Base-by-base conservation (phyloP, 768 basidiomycete genomes). In the Chlorophyllum brunneum region DNA sequence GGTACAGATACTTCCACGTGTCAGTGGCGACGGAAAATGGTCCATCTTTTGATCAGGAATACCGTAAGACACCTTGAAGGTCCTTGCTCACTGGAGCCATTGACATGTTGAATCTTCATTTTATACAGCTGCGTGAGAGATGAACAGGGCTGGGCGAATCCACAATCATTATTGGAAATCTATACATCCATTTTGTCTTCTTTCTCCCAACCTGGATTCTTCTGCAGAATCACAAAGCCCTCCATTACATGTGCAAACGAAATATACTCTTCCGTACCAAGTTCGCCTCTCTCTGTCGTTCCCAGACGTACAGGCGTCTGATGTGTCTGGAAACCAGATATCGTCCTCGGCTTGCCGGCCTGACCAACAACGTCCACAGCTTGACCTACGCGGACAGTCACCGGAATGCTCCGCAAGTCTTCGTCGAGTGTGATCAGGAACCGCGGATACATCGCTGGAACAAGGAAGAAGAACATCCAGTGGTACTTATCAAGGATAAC, bases 391-490 rank as follows among this genome's bases (percentile, higher is more conserved):
- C 97, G 88, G 43, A 98, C 93, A 13, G 92, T 95, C 30, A 97
- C 90, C 2, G 93, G 88, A 50, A 84, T 74, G 64, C 78, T 84
- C 59, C 93, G 82, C 54, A 95, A 83, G 53, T 94, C 81, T 69
- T 98, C 95, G 69, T 95, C 85, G 16, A 99, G 83, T 0, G 95
- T 97, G 68, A 98, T 98, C 63, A 99, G 71, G 88, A 98, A 98
- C 51, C 95, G 85, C 30, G 97, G 97, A 72, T 92, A 95, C 97
- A 99, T 98, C 54, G 94, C 90, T 2, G 93, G 87, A 5, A 85
- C 86, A 24, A 98, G 80, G 81, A 95, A 94, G 74, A 91, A 99
- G 51, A 98, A 72, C 93, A 98, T 97, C 97, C 97, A 99, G 70
- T 98, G 97, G 59, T 91, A 88, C 68, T 86, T 95, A 65, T 95